Evolutionary conservation across 805 yeast genomes (phyloP).

Genomic region (Hanseniaspora jakobsenii): DNA sequence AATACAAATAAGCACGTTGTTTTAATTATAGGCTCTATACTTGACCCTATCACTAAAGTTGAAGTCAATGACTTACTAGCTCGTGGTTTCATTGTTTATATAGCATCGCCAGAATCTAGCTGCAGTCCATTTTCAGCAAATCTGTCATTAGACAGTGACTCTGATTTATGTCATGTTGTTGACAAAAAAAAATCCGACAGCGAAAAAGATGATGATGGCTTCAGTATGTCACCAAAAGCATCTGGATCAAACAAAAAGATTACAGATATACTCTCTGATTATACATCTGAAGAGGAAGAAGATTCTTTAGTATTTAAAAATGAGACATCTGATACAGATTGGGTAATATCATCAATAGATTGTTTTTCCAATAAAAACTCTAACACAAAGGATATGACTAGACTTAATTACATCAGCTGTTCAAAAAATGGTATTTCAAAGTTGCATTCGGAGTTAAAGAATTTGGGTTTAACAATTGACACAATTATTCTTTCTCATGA

Average conservation of each 20-base stretch:
- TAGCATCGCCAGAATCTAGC: constrained; percentile 21
- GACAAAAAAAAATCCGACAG: constrained; percentile 23
- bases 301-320: not conserved
- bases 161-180: too few species aligned
- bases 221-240: too few species aligned
- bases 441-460: not conserved
- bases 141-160: too few species aligned
- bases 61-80: constrained; percentile 29
- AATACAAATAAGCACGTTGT: constrained; percentile 17
- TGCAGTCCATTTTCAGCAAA: constrained; percentile 12
- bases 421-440: constrained; percentile 2
- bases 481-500: constrained; percentile 15
- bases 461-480: constrained; percentile 1
- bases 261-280: constrained; percentile 10
- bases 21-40: constrained; percentile 26
- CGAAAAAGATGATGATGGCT: not conserved
- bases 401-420: constrained; percentile 14
- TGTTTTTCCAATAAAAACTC: constrained; percentile 8
- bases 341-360: constrained; percentile 12
- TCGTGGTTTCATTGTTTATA: constrained; percentile 26
- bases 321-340: constrained; percentile 13
- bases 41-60: constrained; percentile 28
- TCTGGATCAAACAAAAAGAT: not conserved
- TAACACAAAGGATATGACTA: constrained; percentile 8
- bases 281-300: constrained; percentile 14